Base-by-base conservation (phyloP, 2,329 filamentous ascomycete genomes). In the Nemania sp. region DNA sequence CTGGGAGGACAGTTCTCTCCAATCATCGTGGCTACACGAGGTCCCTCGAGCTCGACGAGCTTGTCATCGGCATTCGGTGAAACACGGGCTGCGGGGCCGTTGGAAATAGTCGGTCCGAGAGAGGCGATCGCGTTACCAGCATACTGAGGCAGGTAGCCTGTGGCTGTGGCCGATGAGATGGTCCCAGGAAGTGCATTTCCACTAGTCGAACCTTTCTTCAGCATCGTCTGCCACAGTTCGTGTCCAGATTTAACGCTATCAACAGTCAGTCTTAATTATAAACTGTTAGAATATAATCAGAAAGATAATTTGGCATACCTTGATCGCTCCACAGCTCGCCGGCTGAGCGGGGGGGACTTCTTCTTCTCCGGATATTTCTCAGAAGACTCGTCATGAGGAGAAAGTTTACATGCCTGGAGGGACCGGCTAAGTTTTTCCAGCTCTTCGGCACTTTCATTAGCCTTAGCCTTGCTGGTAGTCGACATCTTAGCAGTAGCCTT, bases 111-210 rank as follows among this genome's bases (percentile, higher is more conserved):
- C 18, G 84, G 84, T 10, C 80, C 78, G 22, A 86, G 78, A 54
- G 83, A 86, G 24, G 85, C 85, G 10, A 85, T 83, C 24, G 86
- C 86, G 72, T 87, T 79, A 20, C 86, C 85, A 10, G 80, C 76
- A 64, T 86, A 87, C 35, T 86, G 84, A 18, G 86, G 86, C 53
- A 88, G 77, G 51, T 85, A 82, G n/a, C 85, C 86, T 29, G 83
- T 85, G 7, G 83, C 86, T 13, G 85, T 88, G 52, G 83, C 84
- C 3, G 86, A 84, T 2, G 85, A 86, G 55, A 88, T 77, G 10
- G 85, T 79, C 57, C 85, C 80, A 11, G 84, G 83, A 52, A 84
- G 78, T 7, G 77, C 82, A 52, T 79, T 79, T 53, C 80, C 83
- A 66, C 83, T 86, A 13, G 85, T 79, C 41, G 84, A 81, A n/a